Evolutionary conservation across 805 yeast species (phyloP).

Genomic region (Candida koratica): DNA sequence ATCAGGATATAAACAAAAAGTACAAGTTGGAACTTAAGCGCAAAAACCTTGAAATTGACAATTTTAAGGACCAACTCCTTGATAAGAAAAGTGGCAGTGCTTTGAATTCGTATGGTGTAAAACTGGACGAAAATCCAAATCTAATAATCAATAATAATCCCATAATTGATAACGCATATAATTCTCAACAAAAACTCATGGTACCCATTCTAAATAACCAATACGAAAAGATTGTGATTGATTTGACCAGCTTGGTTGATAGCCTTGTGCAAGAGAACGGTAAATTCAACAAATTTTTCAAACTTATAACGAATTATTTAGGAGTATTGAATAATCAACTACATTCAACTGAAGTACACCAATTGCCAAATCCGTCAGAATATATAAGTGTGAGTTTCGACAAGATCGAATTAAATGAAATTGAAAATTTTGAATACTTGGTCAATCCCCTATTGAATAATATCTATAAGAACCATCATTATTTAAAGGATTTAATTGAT

Average conservation of each 20-base stretch:
- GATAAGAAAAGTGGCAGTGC: slow-evolving; percentile 32
- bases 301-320: slow-evolving; percentile 26
- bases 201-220: slow-evolving; percentile 21
- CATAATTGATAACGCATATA: slow-evolving; percentile 18
- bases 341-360: slow-evolving; percentile 9
- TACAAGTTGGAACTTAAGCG: slow-evolving; percentile 35
- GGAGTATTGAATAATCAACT: slow-evolving; percentile 25
- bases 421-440: slow-evolving; percentile 33
- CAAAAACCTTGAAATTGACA: slow-evolving; percentile 29
- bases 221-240: slow-evolving; percentile 30
- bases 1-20: slow-evolving; percentile 28
- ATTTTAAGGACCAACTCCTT: slow-evolving; percentile 31
- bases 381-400: slow-evolving; percentile 8
- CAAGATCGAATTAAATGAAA: slow-evolving; percentile 21
- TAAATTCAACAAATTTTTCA: slow-evolving; percentile 31
- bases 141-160: slow-evolving; percentile 32
- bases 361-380: slow-evolving; percentile 31
- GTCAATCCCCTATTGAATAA: slow-evolving; percentile 34
- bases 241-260: slow-evolving; percentile 33
- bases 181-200: slow-evolving; percentile 11
- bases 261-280: slow-evolving; percentile 34
- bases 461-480: slow-evolving; percentile 33
- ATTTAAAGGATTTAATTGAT: slow-evolving; percentile 18
- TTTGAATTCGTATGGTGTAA: slow-evolving; percentile 9
- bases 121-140: slow-evolving; percentile 18